These are phyloP conservation scores for Linnemannia hyalina DNA, from an alignment of 192 early-diverging fungal species.

Conservation along the genomic window DNA sequence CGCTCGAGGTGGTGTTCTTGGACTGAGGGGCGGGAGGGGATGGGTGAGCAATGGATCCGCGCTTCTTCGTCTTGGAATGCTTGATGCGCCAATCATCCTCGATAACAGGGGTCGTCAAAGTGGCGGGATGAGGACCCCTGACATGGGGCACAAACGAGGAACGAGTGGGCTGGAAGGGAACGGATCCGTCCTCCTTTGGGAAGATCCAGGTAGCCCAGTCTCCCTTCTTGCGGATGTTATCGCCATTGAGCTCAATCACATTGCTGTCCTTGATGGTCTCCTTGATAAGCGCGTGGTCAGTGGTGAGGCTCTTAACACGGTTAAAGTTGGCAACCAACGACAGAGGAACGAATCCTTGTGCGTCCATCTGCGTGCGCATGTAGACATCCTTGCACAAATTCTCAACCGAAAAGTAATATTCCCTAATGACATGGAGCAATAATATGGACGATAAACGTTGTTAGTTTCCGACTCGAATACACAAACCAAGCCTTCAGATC, in stretches of 20 bases:
- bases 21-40: slow-evolving; percentile 6
- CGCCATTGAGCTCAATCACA: slow-evolving; percentile 72
- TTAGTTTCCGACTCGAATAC: background rate
- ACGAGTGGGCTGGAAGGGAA: slow-evolving; percentile 41
- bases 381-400: slow-evolving; percentile 97
- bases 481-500: background rate
- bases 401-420: slow-evolving; percentile 98
- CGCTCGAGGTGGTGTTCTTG: background rate
- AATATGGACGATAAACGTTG: background rate
- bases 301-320: slow-evolving; percentile 82
- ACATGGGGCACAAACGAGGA: slow-evolving; percentile 46
- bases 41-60: slow-evolving; percentile 28
- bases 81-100: slow-evolving; percentile 50
- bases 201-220: slow-evolving; percentile 93
- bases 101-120: slow-evolving; percentile 6
- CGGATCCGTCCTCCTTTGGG: slow-evolving; percentile 66
- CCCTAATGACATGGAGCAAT: slow-evolving; percentile 54
- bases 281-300: slow-evolving; percentile 74
- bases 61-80: slow-evolving; percentile 47
- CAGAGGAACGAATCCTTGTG: slow-evolving; percentile 86
- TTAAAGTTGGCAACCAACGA: slow-evolving; percentile 89
- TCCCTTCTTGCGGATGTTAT: slow-evolving; percentile 75
- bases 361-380: slow-evolving; percentile 93
- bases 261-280: slow-evolving; percentile 65
- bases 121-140: slow-evolving; percentile 34